Percentiles rank a stretch among this genome's conserved stretches.
phyloP scores from a whole-genome alignment of 2,329 filamentous ascomycete genomes.

The Proliferodiscus dingleyae region DNA sequence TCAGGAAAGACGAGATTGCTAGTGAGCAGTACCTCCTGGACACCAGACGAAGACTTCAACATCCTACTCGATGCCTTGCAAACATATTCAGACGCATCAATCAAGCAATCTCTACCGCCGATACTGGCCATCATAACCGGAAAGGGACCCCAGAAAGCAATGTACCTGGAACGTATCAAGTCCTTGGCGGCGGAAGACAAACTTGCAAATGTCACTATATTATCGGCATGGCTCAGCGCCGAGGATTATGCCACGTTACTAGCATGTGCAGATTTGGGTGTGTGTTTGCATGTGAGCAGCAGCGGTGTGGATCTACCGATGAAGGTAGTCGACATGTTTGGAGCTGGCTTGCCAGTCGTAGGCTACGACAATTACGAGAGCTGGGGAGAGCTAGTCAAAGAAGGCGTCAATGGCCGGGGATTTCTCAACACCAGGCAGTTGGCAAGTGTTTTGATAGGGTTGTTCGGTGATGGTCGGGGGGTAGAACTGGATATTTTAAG shows the following conservation, averaged over 20 bases:
- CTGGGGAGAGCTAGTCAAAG: conserved; percentile 84
- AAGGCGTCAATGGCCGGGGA: conserved; percentile 79
- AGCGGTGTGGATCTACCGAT: conserved; percentile 95
- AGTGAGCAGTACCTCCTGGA: conserved; percentile 96
- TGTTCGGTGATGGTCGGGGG: conserved; percentile 53
- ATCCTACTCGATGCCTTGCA: conserved; percentile 80
- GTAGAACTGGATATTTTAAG: conserved; percentile 57
- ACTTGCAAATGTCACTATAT: conserved; percentile 65
- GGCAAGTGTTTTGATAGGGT: conserved; percentile 52
- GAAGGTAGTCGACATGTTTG: conserved; percentile 99
- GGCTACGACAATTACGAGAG: conserved; percentile 84
- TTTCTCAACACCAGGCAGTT: conserved; percentile 71
- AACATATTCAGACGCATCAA: conserved; percentile 63
- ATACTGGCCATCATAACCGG: conserved; percentile 92
- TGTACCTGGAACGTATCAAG: conserved; percentile 65
- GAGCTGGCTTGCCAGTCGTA: conserved; percentile 82
- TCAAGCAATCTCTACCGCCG: conserved; percentile 42
- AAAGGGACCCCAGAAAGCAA: conserved; percentile 77
- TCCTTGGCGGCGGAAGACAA: conserved; percentile 55
- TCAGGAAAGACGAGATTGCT: conserved; percentile 61
- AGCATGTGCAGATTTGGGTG: conserved; percentile 79
- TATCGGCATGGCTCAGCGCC: conserved; percentile 80
- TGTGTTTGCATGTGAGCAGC: conserved; percentile 88
- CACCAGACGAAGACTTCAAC: conserved; percentile 90
- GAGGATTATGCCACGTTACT: conserved; percentile 81